A percentile compares a stretch with the other conserved stretches of the same genome.
Conservation (phyloP, 2,329 filamentous ascomycete species). For the Colletotrichum tamarilloi region DNA sequence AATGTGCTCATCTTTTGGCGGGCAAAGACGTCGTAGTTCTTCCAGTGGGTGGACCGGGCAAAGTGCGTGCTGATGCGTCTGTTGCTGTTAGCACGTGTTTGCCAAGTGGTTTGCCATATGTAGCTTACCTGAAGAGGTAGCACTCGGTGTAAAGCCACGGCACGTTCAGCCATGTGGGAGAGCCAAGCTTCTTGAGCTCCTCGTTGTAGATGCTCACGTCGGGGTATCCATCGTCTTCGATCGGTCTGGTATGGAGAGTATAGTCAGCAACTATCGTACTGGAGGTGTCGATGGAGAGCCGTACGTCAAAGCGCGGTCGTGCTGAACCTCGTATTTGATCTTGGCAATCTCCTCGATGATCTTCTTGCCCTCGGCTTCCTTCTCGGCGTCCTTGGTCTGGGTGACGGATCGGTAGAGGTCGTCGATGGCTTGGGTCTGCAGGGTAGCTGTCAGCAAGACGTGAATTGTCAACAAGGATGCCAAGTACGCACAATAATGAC, state of each 20-base stretch:
- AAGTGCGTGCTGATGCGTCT: slow-evolving; percentile 85
- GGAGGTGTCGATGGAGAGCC: slow-evolving; percentile 39
- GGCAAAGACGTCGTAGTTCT: slow-evolving; percentile 87
- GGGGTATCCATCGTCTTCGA: slow-evolving; percentile 79
- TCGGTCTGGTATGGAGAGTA: slow-evolving; percentile 61
- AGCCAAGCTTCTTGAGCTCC: slow-evolving; percentile 80
- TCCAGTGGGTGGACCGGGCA: slow-evolving; percentile 83
- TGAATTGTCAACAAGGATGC: background rate
- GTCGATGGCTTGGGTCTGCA: slow-evolving; percentile 89
- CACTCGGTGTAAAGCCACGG: slow-evolving; percentile 95
- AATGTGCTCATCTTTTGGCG: slow-evolving; percentile 93
- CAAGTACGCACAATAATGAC: slow-evolving; percentile 79
- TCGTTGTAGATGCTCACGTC: slow-evolving; percentile 88
- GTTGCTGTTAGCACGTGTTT: background rate
- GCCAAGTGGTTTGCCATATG: background rate
- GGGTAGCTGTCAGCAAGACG: slow-evolving; percentile 36
- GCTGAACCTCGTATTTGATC: slow-evolving; percentile 95
- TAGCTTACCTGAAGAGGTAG: slow-evolving; percentile 82
- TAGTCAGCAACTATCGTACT: background rate
- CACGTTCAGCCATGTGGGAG: slow-evolving; percentile 82
- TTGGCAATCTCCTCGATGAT: slow-evolving; percentile 83
- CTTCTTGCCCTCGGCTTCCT: slow-evolving; percentile 83
- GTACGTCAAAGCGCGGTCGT: slow-evolving; percentile 83
- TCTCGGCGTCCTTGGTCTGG: slow-evolving; percentile 69
- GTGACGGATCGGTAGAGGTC: slow-evolving; percentile 85